Evolutionary conservation across 2,329 filamentous ascomycete species (phyloP).

Genomic region (Fusarium sublunatum): DNA sequence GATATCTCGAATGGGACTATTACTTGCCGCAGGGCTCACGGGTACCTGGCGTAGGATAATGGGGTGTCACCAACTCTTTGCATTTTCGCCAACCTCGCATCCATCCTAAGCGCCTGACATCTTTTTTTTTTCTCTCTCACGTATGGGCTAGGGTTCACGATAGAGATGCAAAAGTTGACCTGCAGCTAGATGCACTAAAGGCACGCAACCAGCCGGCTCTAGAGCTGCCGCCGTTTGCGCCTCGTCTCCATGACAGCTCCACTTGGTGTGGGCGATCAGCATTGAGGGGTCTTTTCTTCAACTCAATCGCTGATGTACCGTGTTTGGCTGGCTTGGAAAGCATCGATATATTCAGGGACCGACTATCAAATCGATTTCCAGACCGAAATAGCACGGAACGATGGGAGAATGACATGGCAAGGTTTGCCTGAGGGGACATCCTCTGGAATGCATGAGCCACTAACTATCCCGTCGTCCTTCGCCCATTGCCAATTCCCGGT

Average conservation of each 20-base stretch:
- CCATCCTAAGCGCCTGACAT: slow-evolving; percentile 9
- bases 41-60: slow-evolving; percentile 6
- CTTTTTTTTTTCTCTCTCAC: slow-evolving; percentile 13
- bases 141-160: slow-evolving; percentile 18
- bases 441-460: slow-evolving; percentile 29
- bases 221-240: slow-evolving; percentile 46
- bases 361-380: slow-evolving; percentile 3
- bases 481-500: slow-evolving; percentile 5
- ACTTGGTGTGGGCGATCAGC: slow-evolving; percentile 41
- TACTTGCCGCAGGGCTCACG: slow-evolving; percentile 1
- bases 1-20: background rate
- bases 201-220: slow-evolving; percentile 36
- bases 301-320: slow-evolving; percentile 24
- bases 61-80: background rate
- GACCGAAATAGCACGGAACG: slow-evolving; percentile 18
- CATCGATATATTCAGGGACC: slow-evolving; percentile 23
- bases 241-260: slow-evolving; percentile 43
- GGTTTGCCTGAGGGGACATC: slow-evolving; percentile 3
- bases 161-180: slow-evolving; percentile 24
- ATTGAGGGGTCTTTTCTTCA: slow-evolving; percentile 36
- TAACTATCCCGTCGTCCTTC: slow-evolving; percentile 9
- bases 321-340: slow-evolving; percentile 16
- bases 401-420: background rate
- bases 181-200: slow-evolving; percentile 26
- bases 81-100: slow-evolving; percentile 13